Base-by-base conservation (phyloP, 495 filamentous ascomycete genomes). In the Trypethelium eluteriae region DNA sequence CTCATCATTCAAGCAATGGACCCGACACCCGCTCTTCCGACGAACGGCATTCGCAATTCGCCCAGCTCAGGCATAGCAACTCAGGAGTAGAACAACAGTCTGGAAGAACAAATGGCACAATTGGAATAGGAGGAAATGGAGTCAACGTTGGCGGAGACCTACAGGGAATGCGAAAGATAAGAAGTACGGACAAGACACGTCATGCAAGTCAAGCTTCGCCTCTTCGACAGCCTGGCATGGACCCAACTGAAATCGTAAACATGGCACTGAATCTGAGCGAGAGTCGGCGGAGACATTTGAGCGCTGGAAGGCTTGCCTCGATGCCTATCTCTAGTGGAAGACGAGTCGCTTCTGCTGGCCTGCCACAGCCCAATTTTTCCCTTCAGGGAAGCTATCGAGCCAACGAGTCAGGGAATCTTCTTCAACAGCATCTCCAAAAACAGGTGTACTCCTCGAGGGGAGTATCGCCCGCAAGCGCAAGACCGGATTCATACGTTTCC, bases 181-280 rank as follows among this genome's bases (percentile, higher is more conserved):
- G 53, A 36, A 59, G 53, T 18, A 32, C 53, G 36, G 53, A 59
- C 32, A 59, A 36, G 53, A 32, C 5, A 35, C 53, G 53, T 4
- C 7, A 59, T 32, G 53, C 25, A 36, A 32, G 25, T 39, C 62
- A 47, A 7, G 38, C 62, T 41, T 10, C 32, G 38, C 6, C 35
- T 18, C n/a, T 65, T 25, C 39, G 66, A 34, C 38, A 63, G 14
- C 46, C 64, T 36, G 66, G 69, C 61, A 73, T 79, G 39, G 91
- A 97, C 70, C 86, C 91, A 32, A 81, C 89, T 25, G 89, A 96
- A 75, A 93, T 97, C 66, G 90, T 97, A 46, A 92, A 89, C 71
- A 87, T 97, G 76, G 93, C 93, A 2, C 77, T 97, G 73, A 93
- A 88, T 72, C 76, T 97, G 62, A 96, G 89, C 78, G 90, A 96